phyloP scores from a whole-genome alignment of 139 green algal species.

The Zygnema cylindricum region DNA sequence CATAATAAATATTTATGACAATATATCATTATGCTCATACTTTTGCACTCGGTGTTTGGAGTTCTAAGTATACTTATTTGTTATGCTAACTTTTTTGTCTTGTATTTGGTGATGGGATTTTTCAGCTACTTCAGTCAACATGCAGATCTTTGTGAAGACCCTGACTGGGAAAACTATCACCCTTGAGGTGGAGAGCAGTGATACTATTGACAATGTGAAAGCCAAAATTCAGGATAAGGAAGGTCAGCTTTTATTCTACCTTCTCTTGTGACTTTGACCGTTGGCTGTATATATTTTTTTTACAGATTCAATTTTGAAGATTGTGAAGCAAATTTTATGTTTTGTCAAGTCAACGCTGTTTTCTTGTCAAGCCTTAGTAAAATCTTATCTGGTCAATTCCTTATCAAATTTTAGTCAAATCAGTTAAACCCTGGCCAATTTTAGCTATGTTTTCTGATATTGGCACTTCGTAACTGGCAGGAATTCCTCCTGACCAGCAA shows the following conservation, averaged over 20 bases:
- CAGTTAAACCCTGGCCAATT: neutral
- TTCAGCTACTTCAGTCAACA: too few relatives aligned
- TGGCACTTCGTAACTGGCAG: conserved; percentile 28
- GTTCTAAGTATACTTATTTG: too few relatives aligned
- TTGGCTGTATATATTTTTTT: too few relatives aligned
- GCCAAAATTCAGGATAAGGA: conserved; percentile 35
- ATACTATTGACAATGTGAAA: conserved; percentile 26
- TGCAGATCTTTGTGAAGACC: neutral
- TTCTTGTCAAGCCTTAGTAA: neutral
- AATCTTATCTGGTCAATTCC: neutral
- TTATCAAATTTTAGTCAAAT: neutral
- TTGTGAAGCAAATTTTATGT: too few relatives aligned
- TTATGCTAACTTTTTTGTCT: too few relatives aligned
- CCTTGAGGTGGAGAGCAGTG: neutral
- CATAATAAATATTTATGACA: too few relatives aligned
- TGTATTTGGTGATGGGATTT: too few relatives aligned
- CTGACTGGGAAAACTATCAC: neutral
- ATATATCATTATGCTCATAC: too few relatives aligned
- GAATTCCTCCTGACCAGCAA: conserved; percentile 66
- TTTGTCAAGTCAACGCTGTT: neutral
- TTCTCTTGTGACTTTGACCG: neutral
- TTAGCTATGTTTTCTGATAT: neutral
- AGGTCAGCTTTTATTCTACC: neutral
- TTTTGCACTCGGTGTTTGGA: too few relatives aligned
- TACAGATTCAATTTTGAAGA: too few relatives aligned